These are phyloP conservation scores for Fusarium hostae DNA, from an alignment of 2,329 filamentous ascomycete species.

Conservation along the genomic window DNA sequence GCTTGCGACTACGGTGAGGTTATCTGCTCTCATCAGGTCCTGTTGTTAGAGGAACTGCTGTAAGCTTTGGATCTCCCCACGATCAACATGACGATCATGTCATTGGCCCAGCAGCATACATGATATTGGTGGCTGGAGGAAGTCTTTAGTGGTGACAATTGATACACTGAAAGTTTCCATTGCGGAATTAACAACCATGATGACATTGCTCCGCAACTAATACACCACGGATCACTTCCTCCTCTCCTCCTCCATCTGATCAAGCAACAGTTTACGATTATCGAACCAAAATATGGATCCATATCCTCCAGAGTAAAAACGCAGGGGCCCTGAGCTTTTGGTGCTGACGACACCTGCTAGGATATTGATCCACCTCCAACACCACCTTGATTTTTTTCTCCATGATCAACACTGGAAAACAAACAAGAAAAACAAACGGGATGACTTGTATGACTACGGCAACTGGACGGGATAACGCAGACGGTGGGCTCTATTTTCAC, in stretches of 20 bases:
- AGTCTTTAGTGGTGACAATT: constrained; percentile 6
- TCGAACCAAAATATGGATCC: constrained; percentile 12
- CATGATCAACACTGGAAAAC: constrained; percentile 17
- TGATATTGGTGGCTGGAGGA: constrained; percentile 19
- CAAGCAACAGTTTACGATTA: background rate
- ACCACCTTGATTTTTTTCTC: constrained; percentile 22
- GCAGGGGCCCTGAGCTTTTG: constrained; percentile 28
- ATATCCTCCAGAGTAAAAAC: constrained; percentile 1
- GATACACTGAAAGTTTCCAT: constrained; percentile 13
- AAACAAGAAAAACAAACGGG: constrained; percentile 6
- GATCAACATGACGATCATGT: constrained; percentile 34
- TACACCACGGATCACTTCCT: background rate
- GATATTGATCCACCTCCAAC: constrained; percentile 25
- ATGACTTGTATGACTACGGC: background rate
- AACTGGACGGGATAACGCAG: background rate
- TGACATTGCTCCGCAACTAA: constrained; percentile 16
- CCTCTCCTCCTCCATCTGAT: background rate
- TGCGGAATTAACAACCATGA: constrained; percentile 14
- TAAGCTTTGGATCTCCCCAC: constrained; percentile 16
- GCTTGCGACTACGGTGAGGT: constrained; percentile 1
- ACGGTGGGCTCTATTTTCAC: background rate
- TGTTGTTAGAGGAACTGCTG: background rate
- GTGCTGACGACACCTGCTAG: constrained; percentile 42
- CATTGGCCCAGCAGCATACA: constrained; percentile 38
- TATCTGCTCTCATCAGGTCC: background rate